These are phyloP conservation scores for Andrographis paniculata DNA, from an alignment of 305 asterid genomes.

Conservation along the genomic window DNA sequence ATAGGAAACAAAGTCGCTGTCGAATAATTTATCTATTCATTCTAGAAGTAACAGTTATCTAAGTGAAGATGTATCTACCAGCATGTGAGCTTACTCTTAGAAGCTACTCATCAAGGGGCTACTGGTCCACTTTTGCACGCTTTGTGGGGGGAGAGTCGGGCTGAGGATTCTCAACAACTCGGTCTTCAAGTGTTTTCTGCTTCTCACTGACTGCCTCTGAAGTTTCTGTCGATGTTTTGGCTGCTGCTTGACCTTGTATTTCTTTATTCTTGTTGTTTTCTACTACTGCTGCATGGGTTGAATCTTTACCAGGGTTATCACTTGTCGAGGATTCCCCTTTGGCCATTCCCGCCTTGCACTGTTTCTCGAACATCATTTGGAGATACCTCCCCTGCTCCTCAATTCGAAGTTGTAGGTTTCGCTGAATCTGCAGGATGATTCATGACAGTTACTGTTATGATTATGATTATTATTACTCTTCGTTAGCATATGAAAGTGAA, in stretches of 20 bases:
- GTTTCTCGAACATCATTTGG: conserved; percentile 62
- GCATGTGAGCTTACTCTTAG: too few relatives aligned
- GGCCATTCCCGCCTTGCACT: conserved; percentile 44
- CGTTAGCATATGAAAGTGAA: too few relatives aligned
- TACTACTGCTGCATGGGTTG: conserved; percentile 21
- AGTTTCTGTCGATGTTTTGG: conserved; percentile 21
- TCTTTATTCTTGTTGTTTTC: conserved; percentile 22
- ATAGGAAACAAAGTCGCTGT: too few relatives aligned
- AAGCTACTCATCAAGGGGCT: too few relatives aligned
- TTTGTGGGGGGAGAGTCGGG: conserved; percentile 43
- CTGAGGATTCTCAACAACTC: conserved; percentile 26
- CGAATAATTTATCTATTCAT: too few relatives aligned
- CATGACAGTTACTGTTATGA: too few relatives aligned
- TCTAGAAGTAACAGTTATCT: too few relatives aligned
- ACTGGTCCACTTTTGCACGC: conserved; percentile 46
- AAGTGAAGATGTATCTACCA: too few relatives aligned
- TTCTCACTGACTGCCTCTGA: conserved; percentile 26
- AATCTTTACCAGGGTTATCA: conserved; percentile 34
- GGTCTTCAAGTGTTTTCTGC: conserved; percentile 23
- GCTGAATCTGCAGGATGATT: conserved; percentile 63
- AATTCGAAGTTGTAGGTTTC: conserved; percentile 57
- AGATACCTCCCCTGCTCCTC: conserved; percentile 59
- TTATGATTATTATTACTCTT: too few relatives aligned
- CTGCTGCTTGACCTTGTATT: conserved; percentile 17
- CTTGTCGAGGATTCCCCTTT: conserved; percentile 38